These are phyloP conservation scores for Sporothrix euskadiensis DNA, from an alignment of 2,329 filamentous ascomycete species.

Conservation along the genomic window DNA sequence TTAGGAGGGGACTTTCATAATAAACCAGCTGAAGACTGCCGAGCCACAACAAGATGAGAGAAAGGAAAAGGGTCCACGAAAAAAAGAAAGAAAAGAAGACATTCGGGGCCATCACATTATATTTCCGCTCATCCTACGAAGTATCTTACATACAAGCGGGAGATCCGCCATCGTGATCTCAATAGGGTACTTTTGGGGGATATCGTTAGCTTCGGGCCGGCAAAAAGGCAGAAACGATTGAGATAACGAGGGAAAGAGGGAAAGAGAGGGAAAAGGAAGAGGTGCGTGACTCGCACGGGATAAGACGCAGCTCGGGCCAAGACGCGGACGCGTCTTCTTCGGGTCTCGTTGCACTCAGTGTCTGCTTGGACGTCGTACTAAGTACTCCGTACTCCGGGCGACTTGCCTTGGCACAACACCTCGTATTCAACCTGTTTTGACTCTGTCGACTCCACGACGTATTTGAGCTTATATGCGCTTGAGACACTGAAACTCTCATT, in stretches of 20 bases:
- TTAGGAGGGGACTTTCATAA: background rate
- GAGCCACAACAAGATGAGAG: background rate
- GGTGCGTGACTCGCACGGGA: slow-evolving; percentile 7
- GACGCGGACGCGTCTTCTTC: slow-evolving; percentile 14
- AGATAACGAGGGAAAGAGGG: background rate
- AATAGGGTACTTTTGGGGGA: background rate
- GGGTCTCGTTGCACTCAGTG: background rate
- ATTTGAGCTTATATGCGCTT: no score
- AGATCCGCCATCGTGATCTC: background rate
- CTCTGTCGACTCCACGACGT: background rate
- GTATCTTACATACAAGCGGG: no score
- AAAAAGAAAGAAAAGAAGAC: background rate
- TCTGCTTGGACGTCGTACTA: background rate
- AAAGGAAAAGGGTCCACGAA: background rate
- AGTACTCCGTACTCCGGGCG: background rate
- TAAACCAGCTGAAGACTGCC: background rate
- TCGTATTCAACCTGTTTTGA: background rate
- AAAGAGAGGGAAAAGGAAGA: background rate
- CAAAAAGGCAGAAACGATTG: slow-evolving; percentile 1
- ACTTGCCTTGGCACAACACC: background rate
- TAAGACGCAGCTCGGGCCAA: background rate
- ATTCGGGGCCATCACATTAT: background rate
- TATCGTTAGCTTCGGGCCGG: slow-evolving; percentile 12
- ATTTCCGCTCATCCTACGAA: background rate
- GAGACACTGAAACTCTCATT: no score